Conservation (phyloP, 768 basidiomycete species). For the Obba rivulosa region DNA sequence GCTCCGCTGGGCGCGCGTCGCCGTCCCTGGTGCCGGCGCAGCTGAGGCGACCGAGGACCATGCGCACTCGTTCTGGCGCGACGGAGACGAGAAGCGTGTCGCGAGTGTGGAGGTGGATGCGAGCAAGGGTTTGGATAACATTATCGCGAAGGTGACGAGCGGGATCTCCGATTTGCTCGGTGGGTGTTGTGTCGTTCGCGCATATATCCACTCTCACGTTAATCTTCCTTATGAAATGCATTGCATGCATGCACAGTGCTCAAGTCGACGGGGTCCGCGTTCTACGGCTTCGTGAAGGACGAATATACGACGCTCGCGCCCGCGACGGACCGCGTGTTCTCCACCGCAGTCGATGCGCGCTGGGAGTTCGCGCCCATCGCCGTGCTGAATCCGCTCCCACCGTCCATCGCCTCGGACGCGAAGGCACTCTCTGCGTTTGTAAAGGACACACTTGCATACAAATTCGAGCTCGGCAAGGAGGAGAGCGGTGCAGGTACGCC, state of each 20-base stretch:
- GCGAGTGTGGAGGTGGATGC: conserved; percentile 50
- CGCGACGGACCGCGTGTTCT: conserved; percentile 87
- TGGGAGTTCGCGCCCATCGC: conserved; percentile 56
- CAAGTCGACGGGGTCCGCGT: conserved; percentile 85
- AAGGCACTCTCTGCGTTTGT: not conserved
- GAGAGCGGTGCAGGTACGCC: conserved; percentile 39
- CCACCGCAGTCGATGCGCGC: conserved; percentile 74
- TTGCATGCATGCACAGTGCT: conserved; percentile 49
- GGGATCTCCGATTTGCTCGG: conserved; percentile 81
- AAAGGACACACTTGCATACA: not conserved
- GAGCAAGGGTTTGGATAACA: conserved; percentile 52
- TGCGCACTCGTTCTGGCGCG: conserved; percentile 76
- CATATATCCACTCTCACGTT: not conserved
- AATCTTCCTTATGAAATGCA: not conserved
- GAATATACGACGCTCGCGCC: conserved; percentile 84
- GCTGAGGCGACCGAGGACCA: conserved; percentile 46
- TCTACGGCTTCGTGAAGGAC: conserved; percentile 75
- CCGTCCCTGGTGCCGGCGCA: conserved; percentile 26
- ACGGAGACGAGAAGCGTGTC: conserved; percentile 85
- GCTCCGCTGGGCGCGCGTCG: conserved; percentile 80
- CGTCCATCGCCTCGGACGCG: conserved; percentile 26
- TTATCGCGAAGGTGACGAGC: conserved; percentile 56
- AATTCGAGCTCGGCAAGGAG: conserved; percentile 2
- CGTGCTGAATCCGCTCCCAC: conserved; percentile 22
- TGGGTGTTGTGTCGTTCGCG: conserved; percentile 21